These are phyloP conservation scores for Citrus australasica DNA, from an alignment of 345 rosid species.

Conservation along the genomic window DNA sequence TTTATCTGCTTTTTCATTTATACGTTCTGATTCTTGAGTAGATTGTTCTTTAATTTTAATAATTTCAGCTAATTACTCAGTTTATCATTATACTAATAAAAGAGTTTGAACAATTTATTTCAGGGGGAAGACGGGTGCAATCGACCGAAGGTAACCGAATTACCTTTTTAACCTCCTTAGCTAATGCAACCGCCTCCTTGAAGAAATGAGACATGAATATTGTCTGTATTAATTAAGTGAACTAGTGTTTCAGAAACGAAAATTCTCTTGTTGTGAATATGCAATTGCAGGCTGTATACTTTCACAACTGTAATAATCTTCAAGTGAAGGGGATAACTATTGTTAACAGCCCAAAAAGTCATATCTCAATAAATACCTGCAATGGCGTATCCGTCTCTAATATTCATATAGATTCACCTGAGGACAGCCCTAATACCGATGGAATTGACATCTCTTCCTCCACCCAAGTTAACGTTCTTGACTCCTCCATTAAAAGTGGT, in stretches of 20 bases:
- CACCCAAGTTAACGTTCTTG: conserved; percentile 11
- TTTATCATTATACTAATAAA: neutral
- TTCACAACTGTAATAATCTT: conserved; percentile 24
- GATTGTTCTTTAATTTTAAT: no score
- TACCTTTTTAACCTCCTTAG: no score
- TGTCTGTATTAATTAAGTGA: no score
- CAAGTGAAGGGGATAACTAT: conserved; percentile 22
- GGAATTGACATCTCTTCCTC: conserved; percentile 36
- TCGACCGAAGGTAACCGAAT: neutral
- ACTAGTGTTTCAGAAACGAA: no score
- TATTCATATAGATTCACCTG: conserved; percentile 34
- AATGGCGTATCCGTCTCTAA: conserved; percentile 21
- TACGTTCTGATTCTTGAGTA: no score
- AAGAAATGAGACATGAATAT: no score
- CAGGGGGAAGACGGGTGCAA: neutral
- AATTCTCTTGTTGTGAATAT: no score
- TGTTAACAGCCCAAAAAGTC: conserved; percentile 27
- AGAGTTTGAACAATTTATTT: neutral
- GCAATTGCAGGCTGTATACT: conserved; percentile 20
- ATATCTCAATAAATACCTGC: conserved; percentile 16
- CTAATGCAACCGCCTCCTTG: neutral
- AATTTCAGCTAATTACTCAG: no score
- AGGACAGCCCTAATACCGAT: conserved; percentile 44
- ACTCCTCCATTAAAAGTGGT: conserved; percentile 39
- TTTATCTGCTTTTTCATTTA: neutral